phyloP scores from a whole-genome alignment of 2,329 filamentous ascomycete genomes.

The Coleophoma eucalyptorum region DNA sequence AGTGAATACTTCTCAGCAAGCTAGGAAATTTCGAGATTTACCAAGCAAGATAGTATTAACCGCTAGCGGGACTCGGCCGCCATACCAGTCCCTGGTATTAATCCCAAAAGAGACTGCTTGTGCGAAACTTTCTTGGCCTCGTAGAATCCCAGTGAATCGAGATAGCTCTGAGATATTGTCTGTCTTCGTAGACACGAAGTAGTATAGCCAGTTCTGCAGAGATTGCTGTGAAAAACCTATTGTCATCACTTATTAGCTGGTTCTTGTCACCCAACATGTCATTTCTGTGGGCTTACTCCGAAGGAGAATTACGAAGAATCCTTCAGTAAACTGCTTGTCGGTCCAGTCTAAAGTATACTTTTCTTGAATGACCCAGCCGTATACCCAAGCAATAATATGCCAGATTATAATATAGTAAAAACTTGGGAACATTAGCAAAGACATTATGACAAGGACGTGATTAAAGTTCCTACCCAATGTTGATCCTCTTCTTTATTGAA shows the following conservation, averaged over 20 bases:
- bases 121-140: conserved; percentile 40
- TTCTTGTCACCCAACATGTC: not conserved
- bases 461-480: conserved; percentile 39
- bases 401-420: conserved; percentile 54
- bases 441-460: too few species aligned
- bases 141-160: conserved; percentile 36
- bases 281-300: conserved; percentile 28
- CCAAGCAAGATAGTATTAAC: conserved; percentile 26
- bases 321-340: conserved; percentile 55
- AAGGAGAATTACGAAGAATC: conserved; percentile 64
- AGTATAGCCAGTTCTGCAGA: conserved; percentile 53
- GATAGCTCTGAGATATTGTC: conserved; percentile 49
- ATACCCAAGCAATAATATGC: conserved; percentile 47
- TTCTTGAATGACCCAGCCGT: conserved; percentile 49
- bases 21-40: not conserved
- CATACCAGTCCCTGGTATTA: conserved; percentile 38
- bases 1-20: not conserved
- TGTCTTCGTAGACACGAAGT: conserved; percentile 49
- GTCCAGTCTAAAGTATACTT: conserved; percentile 60
- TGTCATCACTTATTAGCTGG: not conserved
- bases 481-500: conserved; percentile 55
- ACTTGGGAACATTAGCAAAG: conserved; percentile 9
- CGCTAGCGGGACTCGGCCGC: conserved; percentile 34
- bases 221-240: conserved; percentile 43
- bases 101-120: conserved; percentile 39